These are phyloP conservation scores for Phaeotremella fagi DNA, from an alignment of 768 basidiomycete species.

Conservation along the genomic window DNA sequence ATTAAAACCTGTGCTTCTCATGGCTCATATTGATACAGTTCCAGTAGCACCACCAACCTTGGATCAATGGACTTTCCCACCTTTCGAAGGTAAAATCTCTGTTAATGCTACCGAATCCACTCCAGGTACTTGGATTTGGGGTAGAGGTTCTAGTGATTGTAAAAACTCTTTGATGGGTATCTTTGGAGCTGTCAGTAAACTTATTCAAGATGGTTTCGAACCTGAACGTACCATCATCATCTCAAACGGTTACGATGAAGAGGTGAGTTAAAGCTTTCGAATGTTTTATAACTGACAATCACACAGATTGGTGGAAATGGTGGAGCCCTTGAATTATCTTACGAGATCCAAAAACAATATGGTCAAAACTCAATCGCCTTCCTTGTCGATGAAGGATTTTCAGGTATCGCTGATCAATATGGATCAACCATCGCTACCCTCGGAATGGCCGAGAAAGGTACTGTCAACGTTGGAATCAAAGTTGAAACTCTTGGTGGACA, in stretches of 20 bases:
- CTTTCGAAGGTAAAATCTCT: constrained; percentile 56
- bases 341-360: constrained; percentile 57
- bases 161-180: constrained; percentile 56
- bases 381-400: constrained; percentile 83
- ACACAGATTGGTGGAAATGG: constrained; percentile 30
- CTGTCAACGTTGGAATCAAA: constrained; percentile 34
- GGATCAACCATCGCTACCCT: constrained; percentile 42
- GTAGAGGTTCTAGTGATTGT: constrained; percentile 68
- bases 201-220: constrained; percentile 60
- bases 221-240: constrained; percentile 53
- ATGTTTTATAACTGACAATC: constrained; percentile 53
- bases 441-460: constrained; percentile 50
- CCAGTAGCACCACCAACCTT: constrained; percentile 60
- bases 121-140: constrained; percentile 63
- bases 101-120: constrained; percentile 25
- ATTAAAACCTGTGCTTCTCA: constrained; percentile 62
- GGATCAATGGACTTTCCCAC: constrained; percentile 59
- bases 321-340: constrained; percentile 50
- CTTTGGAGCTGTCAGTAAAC: constrained; percentile 60
- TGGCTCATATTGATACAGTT: constrained; percentile 58
- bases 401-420: constrained; percentile 46
- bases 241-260: constrained; percentile 65
- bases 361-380: constrained; percentile 69
- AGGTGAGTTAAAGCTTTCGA: constrained; percentile 49
- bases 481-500: constrained; percentile 65